Evolutionary conservation across 805 yeast species (phyloP).

Genomic region (Saccharomycopsis fermentans): DNA sequence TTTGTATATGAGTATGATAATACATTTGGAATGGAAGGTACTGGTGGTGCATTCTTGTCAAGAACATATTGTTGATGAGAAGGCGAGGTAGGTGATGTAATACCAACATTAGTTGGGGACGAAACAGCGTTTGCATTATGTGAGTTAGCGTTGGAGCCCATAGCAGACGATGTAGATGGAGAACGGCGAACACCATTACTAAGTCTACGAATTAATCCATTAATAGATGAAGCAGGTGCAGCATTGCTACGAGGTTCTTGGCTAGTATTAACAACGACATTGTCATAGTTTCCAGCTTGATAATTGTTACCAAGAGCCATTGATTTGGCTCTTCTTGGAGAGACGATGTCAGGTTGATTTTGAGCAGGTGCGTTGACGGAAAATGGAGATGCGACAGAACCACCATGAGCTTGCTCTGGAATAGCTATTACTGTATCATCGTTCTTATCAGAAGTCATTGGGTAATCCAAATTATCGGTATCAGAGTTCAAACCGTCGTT

Average conservation of each 20-base stretch:
- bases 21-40: slow-evolving; percentile 15
- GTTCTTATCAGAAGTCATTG: not conserved
- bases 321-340: slow-evolving; percentile 16
- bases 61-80: slow-evolving; percentile 17
- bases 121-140: not conserved
- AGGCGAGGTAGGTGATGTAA: not conserved
- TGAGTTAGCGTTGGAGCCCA: not conserved
- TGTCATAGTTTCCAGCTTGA: not conserved
- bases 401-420: not conserved
- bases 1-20: slow-evolving; percentile 3
- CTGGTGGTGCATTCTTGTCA: slow-evolving; percentile 18
- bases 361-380: not conserved
- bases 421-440: not conserved
- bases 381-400: not conserved
- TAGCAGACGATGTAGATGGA: not conserved
- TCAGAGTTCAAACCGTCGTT: not conserved
- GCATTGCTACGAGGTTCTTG: slow-evolving; percentile 7
- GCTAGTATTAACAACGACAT: not conserved
- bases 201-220: slow-evolving; percentile 26
- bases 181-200: slow-evolving; percentile 22
- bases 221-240: slow-evolving; percentile 3
- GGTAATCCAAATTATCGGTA: not conserved
- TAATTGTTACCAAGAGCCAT: slow-evolving; percentile 1
- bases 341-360: not conserved
- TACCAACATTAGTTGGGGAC: not conserved